Conservation (phyloP, 1,284 basidiomycete genomes). For the Lignosus rhinocerotis region DNA sequence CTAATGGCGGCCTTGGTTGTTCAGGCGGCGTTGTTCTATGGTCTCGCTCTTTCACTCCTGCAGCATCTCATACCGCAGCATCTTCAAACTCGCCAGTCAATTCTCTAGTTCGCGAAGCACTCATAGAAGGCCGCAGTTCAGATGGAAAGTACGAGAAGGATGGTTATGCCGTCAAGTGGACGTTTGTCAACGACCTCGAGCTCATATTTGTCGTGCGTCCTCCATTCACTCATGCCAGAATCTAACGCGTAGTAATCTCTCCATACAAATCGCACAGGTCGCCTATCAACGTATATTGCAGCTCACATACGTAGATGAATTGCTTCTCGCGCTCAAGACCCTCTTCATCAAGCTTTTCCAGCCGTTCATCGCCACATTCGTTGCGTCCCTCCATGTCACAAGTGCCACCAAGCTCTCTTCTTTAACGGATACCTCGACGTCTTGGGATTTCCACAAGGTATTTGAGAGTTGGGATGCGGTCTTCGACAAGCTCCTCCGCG, state of each 20-base stretch:
- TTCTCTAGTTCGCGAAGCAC: slow-evolving; percentile 84
- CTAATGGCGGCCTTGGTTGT: slow-evolving; percentile 6
- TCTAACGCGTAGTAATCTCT: slow-evolving; percentile 3
- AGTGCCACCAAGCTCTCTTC: slow-evolving; percentile 43
- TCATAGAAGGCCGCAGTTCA: slow-evolving; percentile 81
- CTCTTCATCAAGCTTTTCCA: slow-evolving; percentile 86
- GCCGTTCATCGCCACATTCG: slow-evolving; percentile 78
- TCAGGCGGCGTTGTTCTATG: slow-evolving; percentile 90
- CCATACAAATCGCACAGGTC: slow-evolving; percentile 53
- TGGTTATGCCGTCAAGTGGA: slow-evolving; percentile 91
- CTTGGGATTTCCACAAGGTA: slow-evolving; percentile 71
- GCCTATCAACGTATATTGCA: slow-evolving; percentile 97
- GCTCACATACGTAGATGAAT: slow-evolving; percentile 90
- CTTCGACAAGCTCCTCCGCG: slow-evolving; percentile 77
- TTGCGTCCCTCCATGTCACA: slow-evolving; percentile 75
- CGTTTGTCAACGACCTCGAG: slow-evolving; percentile 89
- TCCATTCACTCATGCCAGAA: not conserved
- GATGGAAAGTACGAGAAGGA: slow-evolving; percentile 89
- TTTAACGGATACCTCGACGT: slow-evolving; percentile 37
- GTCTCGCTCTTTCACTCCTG: slow-evolving; percentile 90
- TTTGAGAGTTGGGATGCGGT: slow-evolving; percentile 83
- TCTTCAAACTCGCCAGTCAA: slow-evolving; percentile 88
- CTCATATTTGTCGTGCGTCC: slow-evolving; percentile 88
- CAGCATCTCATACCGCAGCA: slow-evolving; percentile 69
- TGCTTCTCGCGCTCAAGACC: slow-evolving; percentile 77